These are phyloP conservation scores for Hypoxylon lenormandii DNA, from an alignment of 495 filamentous ascomycete species.

Conservation along the genomic window DNA sequence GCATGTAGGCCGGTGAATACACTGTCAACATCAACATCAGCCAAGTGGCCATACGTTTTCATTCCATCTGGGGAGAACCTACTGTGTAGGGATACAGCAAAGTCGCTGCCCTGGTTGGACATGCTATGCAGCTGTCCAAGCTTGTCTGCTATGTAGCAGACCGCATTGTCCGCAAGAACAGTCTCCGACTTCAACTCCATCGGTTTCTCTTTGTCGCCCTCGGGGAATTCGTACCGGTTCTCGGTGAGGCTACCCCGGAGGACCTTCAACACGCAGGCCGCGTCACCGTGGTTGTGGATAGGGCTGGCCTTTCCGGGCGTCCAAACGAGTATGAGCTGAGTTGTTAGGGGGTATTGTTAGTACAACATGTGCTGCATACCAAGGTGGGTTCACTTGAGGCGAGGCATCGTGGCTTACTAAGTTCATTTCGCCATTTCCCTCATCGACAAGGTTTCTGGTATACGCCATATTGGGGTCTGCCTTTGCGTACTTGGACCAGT, in stretches of 20 bases:
- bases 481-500: slow-evolving; percentile 80
- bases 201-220: slow-evolving; percentile 63
- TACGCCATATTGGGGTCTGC: slow-evolving; percentile 74
- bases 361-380: background rate
- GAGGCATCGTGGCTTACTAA: slow-evolving; percentile 66
- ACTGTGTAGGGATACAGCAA: slow-evolving; percentile 88
- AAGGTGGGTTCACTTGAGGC: slow-evolving; percentile 1
- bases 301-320: slow-evolving; percentile 83
- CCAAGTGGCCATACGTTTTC: slow-evolving; percentile 36
- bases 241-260: slow-evolving; percentile 82
- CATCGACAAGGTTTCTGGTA: slow-evolving; percentile 88
- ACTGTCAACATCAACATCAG: slow-evolving; percentile 64
- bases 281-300: slow-evolving; percentile 89
- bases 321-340: slow-evolving; percentile 90
- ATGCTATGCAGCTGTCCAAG: slow-evolving; percentile 87
- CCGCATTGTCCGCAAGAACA: slow-evolving; percentile 70
- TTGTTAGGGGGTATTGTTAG: slow-evolving; percentile 25
- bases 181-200: slow-evolving; percentile 66
- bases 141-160: slow-evolving; percentile 87
- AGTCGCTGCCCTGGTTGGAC: slow-evolving; percentile 76
- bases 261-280: slow-evolving; percentile 79
- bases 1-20: slow-evolving; percentile 91
- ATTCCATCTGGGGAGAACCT: slow-evolving; percentile 52
- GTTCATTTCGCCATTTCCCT: slow-evolving; percentile 91
- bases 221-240: slow-evolving; percentile 81